Base-by-base conservation (phyloP, 345 rosid species). In the Microcos paniculata region DNA sequence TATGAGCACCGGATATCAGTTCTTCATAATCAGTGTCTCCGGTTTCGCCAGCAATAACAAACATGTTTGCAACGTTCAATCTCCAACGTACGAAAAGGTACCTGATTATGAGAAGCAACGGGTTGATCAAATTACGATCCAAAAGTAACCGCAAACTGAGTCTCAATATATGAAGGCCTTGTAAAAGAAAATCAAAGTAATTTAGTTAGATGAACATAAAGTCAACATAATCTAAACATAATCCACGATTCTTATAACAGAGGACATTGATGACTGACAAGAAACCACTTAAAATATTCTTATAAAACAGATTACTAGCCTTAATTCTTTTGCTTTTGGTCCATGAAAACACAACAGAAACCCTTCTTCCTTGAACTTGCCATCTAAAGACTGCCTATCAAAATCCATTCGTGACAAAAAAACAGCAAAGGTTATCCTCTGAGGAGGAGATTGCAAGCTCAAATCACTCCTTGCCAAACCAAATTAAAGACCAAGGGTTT, bases 61-160 rank as follows among this genome's bases (percentile, higher is more conserved):
- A 87, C 99, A 95, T 93, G 79, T 90, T 89, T 18, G 94, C 87
- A 5, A 95, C 94, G 67, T 89, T 93, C 80, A 91, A 66, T 82
- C 97, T 88, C 99, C 99, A 95, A 1, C 99, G 94, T 9, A 95
- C 98, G 6, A 93, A 93, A 58, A 95, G 87, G 86, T 93, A 95
- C 80, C 99, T 91, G 11, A 26, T 28, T 21, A 49, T 13, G 59
- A 72, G 46, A 73, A 35, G 23, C 10, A 74, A 15, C 61, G 18
- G 23, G 15, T 72, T 21, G 21, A 57, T 26, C 7, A 28, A 42
- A 55, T 62, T 6, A 49, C 0, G 28, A 8, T 31, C 38, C 19
- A 18, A 57, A 10, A 70, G 56, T 24, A 28, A 72, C 64, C 30
- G 42, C 53, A 43, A 64, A 38, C 8, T 15, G 3, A 28, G 59